A percentile compares a stretch with the other conserved stretches of the same genome.
Evolutionary conservation across 2,329 filamentous ascomycete genomes (phyloP).

Genomic region (Aspergillus persii): DNA sequence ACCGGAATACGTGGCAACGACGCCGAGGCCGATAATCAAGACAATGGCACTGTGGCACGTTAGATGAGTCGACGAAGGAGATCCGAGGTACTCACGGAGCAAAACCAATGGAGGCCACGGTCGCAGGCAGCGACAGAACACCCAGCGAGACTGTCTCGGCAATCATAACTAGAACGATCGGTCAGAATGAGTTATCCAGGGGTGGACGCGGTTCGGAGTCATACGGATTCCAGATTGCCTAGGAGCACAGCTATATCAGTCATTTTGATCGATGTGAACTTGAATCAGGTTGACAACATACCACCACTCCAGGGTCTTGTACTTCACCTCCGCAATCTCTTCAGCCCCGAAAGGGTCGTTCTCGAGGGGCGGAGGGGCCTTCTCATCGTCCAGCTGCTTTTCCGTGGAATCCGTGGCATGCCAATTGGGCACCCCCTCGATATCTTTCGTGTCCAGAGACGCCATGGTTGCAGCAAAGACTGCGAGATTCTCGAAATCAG

Average conservation of each 20-base stretch:
- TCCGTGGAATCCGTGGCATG: neutral
- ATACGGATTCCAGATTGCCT: conserved; percentile 41
- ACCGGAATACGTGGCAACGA: conserved; percentile 56
- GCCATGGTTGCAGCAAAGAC: neutral
- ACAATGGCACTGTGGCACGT: conserved; percentile 24
- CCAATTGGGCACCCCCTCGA: neutral
- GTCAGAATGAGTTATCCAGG: neutral
- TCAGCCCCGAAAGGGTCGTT: conserved; percentile 35
- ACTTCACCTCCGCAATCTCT: conserved; percentile 42
- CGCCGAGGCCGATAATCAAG: conserved; percentile 50
- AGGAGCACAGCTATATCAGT: neutral
- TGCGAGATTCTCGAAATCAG: neutral
- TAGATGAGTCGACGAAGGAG: neutral
- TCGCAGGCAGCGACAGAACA: conserved; percentile 53
- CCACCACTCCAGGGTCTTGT: conserved; percentile 48
- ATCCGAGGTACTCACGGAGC: conserved; percentile 39
- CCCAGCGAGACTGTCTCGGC: conserved; percentile 57
- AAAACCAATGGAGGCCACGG: conserved; percentile 51
- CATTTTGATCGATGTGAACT: neutral
- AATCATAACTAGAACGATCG: conserved; percentile 46
- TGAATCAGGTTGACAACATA: neutral
- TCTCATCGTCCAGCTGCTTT: neutral
- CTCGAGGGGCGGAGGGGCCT: conserved; percentile 1
- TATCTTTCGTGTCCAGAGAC: neutral
- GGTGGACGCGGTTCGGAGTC: neutral